These are phyloP conservation scores for Entomortierella lignicola DNA, from an alignment of 192 early-diverging fungal species.

Conservation along the genomic window DNA sequence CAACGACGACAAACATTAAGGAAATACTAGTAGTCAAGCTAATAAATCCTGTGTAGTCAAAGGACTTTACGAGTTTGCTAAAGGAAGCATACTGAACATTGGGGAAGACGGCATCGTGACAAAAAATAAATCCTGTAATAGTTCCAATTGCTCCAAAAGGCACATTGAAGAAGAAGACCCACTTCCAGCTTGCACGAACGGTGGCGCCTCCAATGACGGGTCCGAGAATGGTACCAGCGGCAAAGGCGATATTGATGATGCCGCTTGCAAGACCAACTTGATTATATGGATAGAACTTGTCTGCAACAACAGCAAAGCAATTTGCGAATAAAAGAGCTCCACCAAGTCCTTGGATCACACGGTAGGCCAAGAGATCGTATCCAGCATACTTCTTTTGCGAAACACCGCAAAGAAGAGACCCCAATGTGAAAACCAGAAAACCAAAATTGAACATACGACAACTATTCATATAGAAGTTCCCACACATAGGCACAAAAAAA, in stretches of 20 bases:
- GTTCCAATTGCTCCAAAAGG: constrained; percentile 52
- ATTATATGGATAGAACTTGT: constrained; percentile 52
- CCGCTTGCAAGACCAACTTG: constrained; percentile 50
- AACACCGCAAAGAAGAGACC: constrained; percentile 42
- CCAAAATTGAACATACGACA: constrained; percentile 52
- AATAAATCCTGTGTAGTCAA: constrained; percentile 50
- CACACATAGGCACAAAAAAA: no score
- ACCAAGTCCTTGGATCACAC: constrained; percentile 52
- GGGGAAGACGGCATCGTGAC: constrained; percentile 43
- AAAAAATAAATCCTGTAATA: constrained; percentile 35
- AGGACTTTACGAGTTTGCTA: constrained; percentile 33
- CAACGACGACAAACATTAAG: constrained; percentile 45
- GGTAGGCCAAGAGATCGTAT: constrained; percentile 45
- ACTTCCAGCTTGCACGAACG: constrained; percentile 47
- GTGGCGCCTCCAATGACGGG: constrained; percentile 50
- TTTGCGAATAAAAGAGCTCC: constrained; percentile 46
- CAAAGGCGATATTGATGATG: constrained; percentile 54
- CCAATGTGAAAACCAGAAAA: constrained; percentile 50
- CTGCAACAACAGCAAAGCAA: constrained; percentile 51
- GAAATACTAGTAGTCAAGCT: constrained; percentile 39
- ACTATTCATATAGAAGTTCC: no score
- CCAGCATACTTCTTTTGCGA: constrained; percentile 42
- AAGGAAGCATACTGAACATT: constrained; percentile 43
- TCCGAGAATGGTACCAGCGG: constrained; percentile 47
- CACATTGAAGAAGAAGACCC: constrained; percentile 54